Evolutionary conservation across 2,329 filamentous ascomycete species (phyloP).

Genomic region (Colletotrichum sansevieriae): DNA sequence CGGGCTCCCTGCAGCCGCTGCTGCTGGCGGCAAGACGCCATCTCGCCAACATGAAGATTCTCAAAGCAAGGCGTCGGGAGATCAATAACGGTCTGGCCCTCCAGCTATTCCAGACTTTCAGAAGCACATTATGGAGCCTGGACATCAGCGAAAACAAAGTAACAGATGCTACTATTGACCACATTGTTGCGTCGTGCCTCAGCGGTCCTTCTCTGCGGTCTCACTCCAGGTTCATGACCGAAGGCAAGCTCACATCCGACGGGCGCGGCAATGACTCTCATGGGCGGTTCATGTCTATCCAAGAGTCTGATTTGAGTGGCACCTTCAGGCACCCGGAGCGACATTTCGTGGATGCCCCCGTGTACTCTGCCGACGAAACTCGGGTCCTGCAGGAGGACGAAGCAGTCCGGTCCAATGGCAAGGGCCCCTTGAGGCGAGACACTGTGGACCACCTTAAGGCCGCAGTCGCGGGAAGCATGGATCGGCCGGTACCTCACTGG

Average conservation of each 20-base stretch:
- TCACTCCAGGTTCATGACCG: constrained; percentile 56
- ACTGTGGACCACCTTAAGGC: constrained; percentile 50
- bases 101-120: constrained; percentile 52
- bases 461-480: constrained; percentile 32
- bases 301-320: constrained; percentile 61
- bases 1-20: constrained; percentile 57
- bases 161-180: constrained; percentile 58
- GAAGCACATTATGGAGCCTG: constrained; percentile 66
- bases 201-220: constrained; percentile 50
- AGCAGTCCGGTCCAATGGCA: constrained; percentile 48
- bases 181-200: constrained; percentile 51
- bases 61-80: constrained; percentile 64
- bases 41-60: constrained; percentile 63
- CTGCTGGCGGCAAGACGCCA: constrained; percentile 49
- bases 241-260: constrained; percentile 57
- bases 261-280: constrained; percentile 50
- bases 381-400: constrained; percentile 46
- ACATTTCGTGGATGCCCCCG: constrained; percentile 63
- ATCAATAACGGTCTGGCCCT: constrained; percentile 57
- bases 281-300: constrained; percentile 59
- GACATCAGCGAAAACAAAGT: constrained; percentile 67
- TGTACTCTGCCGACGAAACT: constrained; percentile 51
- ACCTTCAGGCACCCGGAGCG: constrained; percentile 60
- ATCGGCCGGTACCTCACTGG: constrained; percentile 23
- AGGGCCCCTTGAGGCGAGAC: constrained; percentile 49